Conservation (phyloP, 2,329 filamentous ascomycete species). For the Neoarthrinium moseri region DNA sequence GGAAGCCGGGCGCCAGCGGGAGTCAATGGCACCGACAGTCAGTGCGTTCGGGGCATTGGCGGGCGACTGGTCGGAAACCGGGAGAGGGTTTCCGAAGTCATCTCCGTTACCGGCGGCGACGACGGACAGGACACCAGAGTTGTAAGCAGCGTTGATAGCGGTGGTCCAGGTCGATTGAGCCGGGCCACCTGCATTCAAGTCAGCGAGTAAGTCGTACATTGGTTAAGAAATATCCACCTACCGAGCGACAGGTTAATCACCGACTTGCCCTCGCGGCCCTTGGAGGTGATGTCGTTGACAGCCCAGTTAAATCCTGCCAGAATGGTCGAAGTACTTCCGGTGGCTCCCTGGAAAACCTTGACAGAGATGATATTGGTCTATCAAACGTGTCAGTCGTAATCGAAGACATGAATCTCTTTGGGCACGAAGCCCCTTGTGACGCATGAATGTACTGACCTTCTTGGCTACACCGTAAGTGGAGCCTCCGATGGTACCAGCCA, state of each 20-base stretch:
- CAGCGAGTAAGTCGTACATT: no score
- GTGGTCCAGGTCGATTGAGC: constrained; percentile 47
- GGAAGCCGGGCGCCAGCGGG: constrained; percentile 32
- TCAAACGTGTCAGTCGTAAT: neutral
- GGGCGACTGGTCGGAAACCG: constrained; percentile 38
- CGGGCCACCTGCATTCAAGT: constrained; percentile 29
- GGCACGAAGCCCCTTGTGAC: neutral
- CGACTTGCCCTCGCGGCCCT: constrained; percentile 36
- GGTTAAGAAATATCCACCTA: no score
- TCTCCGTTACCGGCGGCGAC: constrained; percentile 56
- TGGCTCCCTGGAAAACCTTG: constrained; percentile 38
- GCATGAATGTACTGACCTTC: constrained; percentile 13
- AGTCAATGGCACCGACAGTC: constrained; percentile 50
- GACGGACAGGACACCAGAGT: constrained; percentile 48
- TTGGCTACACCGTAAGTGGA: constrained; percentile 44
- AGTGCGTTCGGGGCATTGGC: constrained; percentile 48
- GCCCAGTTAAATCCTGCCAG: constrained; percentile 35
- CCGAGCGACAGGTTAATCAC: constrained; percentile 56
- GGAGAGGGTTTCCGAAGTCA: constrained; percentile 25
- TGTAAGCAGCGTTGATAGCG: constrained; percentile 45
- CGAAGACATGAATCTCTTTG: no score
- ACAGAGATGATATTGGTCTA: constrained; percentile 35
- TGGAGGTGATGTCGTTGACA: constrained; percentile 42
- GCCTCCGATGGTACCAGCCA: constrained; percentile 43
- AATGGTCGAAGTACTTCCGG: constrained; percentile 21